These are phyloP conservation scores for Protea cynaroides DNA, from an alignment of 164 flowering plant species.

Conservation along the genomic window DNA sequence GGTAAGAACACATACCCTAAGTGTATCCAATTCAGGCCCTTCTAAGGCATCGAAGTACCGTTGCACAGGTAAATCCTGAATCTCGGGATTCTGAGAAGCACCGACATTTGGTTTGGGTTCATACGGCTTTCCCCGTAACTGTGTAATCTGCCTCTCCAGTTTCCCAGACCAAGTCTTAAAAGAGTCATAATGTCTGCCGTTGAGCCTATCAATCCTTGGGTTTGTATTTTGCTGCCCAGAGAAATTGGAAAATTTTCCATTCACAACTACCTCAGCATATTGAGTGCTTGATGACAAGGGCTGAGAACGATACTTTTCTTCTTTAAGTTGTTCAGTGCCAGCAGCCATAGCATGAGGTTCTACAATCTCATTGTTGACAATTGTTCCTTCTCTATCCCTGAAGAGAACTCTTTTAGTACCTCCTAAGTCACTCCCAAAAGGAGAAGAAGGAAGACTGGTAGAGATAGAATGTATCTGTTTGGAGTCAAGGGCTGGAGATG, in stretches of 20 bases:
- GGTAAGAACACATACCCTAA: slow-evolving; percentile 38
- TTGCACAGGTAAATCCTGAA: slow-evolving; percentile 44
- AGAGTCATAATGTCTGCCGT: slow-evolving; percentile 54
- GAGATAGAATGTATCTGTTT: slow-evolving; percentile 14
- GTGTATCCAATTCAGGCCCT: slow-evolving; percentile 85
- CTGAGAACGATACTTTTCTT: slow-evolving; percentile 50
- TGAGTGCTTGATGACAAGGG: slow-evolving; percentile 39
- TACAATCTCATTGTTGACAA: slow-evolving; percentile 5
- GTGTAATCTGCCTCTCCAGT: slow-evolving; percentile 60
- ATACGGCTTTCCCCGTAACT: slow-evolving; percentile 42
- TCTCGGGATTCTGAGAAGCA: slow-evolving; percentile 16
- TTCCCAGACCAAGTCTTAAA: slow-evolving; percentile 81
- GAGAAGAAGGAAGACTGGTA: slow-evolving; percentile 69
- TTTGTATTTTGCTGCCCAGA: slow-evolving; percentile 11
- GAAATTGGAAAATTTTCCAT: neutral
- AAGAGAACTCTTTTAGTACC: slow-evolving; percentile 27
- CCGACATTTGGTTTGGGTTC: slow-evolving; percentile 21
- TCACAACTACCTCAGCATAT: slow-evolving; percentile 15
- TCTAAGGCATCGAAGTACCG: slow-evolving; percentile 80
- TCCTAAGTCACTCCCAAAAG: slow-evolving; percentile 16
- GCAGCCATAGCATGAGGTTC: slow-evolving; percentile 5
- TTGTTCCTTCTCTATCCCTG: slow-evolving; percentile 17
- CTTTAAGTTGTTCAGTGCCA: slow-evolving; percentile 10
- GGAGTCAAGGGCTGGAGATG: slow-evolving; percentile 2
- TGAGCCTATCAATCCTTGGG: slow-evolving; percentile 24